phyloP scores from a whole-genome alignment of 2,329 filamentous ascomycete species.

The Fragosphaeria purpurea region DNA sequence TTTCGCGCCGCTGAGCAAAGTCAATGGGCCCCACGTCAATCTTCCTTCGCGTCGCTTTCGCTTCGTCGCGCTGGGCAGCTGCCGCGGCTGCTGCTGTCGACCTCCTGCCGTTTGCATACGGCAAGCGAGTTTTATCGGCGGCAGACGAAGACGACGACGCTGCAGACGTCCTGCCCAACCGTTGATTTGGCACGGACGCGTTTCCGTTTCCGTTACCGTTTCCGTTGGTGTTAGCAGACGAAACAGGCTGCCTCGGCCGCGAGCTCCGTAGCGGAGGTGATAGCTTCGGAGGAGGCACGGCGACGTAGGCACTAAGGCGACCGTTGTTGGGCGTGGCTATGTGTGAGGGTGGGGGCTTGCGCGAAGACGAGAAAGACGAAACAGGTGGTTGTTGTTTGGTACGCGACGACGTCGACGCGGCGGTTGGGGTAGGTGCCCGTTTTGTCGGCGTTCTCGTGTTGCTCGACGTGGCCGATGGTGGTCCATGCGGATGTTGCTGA shows the following conservation, averaged over 20 bases:
- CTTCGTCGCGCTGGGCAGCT: slow-evolving; percentile 26
- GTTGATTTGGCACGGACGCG: not conserved
- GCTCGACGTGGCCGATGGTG: slow-evolving; percentile 21
- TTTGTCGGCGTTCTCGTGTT: slow-evolving; percentile 31
- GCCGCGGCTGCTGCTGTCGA: slow-evolving; percentile 12
- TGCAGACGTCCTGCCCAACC: slow-evolving; percentile 3
- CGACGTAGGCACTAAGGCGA: slow-evolving; percentile 64
- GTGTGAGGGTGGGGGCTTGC: slow-evolving; percentile 31
- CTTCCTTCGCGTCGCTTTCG: slow-evolving; percentile 36
- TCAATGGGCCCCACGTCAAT: slow-evolving; percentile 65
- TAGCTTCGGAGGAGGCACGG: slow-evolving; percentile 57
- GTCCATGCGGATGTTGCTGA: slow-evolving; percentile 28
- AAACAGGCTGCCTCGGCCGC: slow-evolving; percentile 69
- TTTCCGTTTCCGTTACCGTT: not conserved
- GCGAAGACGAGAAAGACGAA: slow-evolving; percentile 17
- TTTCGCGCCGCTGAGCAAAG: slow-evolving; percentile 71
- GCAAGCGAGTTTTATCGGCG: slow-evolving; percentile 1
- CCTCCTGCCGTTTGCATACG: slow-evolving; percentile 2
- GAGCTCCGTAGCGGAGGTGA: slow-evolving; percentile 76
- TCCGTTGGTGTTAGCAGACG: slow-evolving; percentile 37
- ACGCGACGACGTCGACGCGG: slow-evolving; percentile 14
- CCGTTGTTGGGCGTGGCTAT: slow-evolving; percentile 40
- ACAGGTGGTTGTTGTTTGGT: slow-evolving; percentile 30
- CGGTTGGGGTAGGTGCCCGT: slow-evolving; percentile 17
- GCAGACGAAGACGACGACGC: slow-evolving; percentile 6